Base-by-base conservation (phyloP, 1,284 basidiomycete species). In the Trametes polyzona region DNA sequence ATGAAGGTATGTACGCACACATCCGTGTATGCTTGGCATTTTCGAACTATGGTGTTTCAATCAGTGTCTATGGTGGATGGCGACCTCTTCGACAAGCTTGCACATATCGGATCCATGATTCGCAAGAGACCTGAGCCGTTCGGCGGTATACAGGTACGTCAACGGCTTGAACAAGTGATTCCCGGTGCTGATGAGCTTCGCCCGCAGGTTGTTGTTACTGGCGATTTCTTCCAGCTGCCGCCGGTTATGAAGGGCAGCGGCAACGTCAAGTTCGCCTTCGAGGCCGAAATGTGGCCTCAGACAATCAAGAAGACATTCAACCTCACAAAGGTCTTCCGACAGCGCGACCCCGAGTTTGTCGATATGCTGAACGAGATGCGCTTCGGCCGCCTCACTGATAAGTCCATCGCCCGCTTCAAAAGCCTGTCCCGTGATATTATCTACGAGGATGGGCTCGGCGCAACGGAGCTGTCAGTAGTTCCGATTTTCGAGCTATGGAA, bases 21-120 rank as follows among this genome's bases (percentile, higher is more conserved):
- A 11, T 4, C 11, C 8, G 8, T 11, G 26, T 26, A 4, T n/a
- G 2, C 26, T 29, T n/a, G 44, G 17, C 4, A 5, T 11, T n/a
- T 3, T 7, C 10, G 11, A 14, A n/a, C 35, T 32, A 14, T 29
- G 17, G 3, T n/a, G 4, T 27, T 30, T n/a, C 14, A 4, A 8
- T 10, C n/a, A 91, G 93, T 96, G 39, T 97, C 95, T 0, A 97
- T 97, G 96, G 80, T 98, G 14, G 95, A 97, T 57, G 94, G 90
- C 3, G 80, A 80, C 7, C 75, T 96, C 16, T 91, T 96, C 65
- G 94, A 96, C 74, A 95, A 95, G 69, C 79, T 97, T 36, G 83
- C 80, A 21, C 59, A 72, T n/a, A 83, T 96, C n/a, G 94, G 84
- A 7, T 75, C 82, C 43, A 59, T 67, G 0, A 62, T 95, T 19